These are phyloP conservation scores for Colletotrichum sansevieriae DNA, from an alignment of 2,329 filamentous ascomycete genomes.

Conservation along the genomic window DNA sequence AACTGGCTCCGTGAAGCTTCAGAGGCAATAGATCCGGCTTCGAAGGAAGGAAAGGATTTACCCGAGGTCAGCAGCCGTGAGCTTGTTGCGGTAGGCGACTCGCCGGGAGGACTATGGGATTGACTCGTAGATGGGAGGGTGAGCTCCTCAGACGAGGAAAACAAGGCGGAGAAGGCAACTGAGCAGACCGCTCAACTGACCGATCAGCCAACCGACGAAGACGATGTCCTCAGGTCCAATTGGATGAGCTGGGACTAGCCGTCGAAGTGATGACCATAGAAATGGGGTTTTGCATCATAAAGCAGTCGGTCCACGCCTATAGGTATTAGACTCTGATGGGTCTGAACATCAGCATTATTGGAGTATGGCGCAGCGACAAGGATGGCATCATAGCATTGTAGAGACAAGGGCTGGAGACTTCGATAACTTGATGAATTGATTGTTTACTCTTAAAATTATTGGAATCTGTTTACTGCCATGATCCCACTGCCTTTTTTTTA, in stretches of 20 bases:
- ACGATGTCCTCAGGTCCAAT: conserved; percentile 36
- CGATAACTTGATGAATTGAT: neutral
- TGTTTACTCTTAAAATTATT: neutral
- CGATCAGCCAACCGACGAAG: conserved; percentile 18
- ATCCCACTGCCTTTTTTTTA: no score
- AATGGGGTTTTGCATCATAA: neutral
- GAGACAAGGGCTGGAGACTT: neutral
- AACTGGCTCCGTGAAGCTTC: conserved; percentile 29
- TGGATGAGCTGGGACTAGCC: conserved; percentile 42
- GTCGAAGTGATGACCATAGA: neutral
- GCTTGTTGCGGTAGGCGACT: conserved; percentile 26
- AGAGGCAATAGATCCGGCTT: neutral
- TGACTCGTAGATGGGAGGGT: conserved; percentile 44
- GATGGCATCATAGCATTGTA: conserved; percentile 11
- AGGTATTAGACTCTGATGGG: neutral
- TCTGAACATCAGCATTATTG: conserved; percentile 13
- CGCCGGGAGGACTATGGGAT: conserved; percentile 40
- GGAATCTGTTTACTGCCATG: neutral
- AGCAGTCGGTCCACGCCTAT: neutral
- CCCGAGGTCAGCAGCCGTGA: conserved; percentile 31
- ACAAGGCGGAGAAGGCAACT: conserved; percentile 26
- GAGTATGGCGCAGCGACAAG: conserved; percentile 17
- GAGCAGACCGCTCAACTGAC: neutral
- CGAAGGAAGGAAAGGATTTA: conserved; percentile 12
- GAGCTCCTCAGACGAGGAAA: conserved; percentile 43